phyloP scores from a whole-genome alignment of 108 stramenopile genomes.

The Seminavis robusta region DNA sequence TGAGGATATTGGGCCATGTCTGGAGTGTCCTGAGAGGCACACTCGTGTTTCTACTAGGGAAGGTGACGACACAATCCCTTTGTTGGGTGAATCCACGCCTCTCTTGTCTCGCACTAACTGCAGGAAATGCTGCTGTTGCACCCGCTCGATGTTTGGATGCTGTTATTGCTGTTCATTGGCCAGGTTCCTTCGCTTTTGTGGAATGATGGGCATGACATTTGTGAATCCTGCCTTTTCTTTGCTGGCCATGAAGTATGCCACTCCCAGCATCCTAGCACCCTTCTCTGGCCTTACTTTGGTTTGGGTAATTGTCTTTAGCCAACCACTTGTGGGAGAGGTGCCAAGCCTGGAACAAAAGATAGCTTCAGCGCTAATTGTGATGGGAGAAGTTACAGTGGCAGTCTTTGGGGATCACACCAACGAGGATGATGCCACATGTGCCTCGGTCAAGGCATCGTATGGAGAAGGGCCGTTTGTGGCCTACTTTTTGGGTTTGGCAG shows the following conservation, averaged over 20 bases:
- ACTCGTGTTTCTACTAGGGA: too few relatives aligned
- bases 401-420: conserved; percentile 86
- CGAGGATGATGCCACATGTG: conserved; percentile 38
- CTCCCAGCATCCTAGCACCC: conserved; percentile 81
- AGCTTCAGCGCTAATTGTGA: conserved; percentile 64
- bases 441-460: conserved; percentile 50
- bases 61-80: too few relatives aligned
- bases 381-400: conserved; percentile 75
- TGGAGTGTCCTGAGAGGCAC: too few relatives aligned
- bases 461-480: conserved; percentile 38
- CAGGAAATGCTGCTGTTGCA: too few relatives aligned
- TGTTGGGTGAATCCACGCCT: too few relatives aligned
- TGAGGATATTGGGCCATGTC: too few relatives aligned
- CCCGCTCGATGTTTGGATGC: too few relatives aligned
- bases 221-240: conserved; percentile 79
- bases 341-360: conserved; percentile 48
- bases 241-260: conserved; percentile 82
- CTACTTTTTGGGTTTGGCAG: conserved; percentile 46
- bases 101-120: too few relatives aligned
- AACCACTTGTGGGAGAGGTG: conserved; percentile 43
- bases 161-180: too few relatives aligned
- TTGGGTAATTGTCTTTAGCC: conserved; percentile 73
- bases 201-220: conserved; percentile 83
- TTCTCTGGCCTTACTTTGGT: conserved; percentile 86
- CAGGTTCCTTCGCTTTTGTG: too few relatives aligned